Evolutionary conservation across 2,329 filamentous ascomycete genomes (phyloP).

Genomic region (Emergomyces africanus): DNA sequence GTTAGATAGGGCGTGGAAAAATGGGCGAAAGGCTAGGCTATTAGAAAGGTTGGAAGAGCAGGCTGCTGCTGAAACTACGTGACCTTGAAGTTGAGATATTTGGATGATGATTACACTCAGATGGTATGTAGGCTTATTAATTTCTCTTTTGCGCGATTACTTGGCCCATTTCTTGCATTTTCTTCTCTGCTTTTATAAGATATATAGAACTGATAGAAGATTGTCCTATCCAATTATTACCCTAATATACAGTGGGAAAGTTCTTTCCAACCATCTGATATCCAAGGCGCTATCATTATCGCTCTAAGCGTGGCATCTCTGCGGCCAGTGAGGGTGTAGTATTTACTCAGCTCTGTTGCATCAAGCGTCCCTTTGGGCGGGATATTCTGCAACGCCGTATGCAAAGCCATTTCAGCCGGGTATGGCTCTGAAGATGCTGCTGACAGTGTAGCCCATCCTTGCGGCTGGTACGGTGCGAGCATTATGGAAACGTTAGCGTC

Average conservation of each 20-base stretch:
- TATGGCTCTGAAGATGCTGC: conserved; percentile 42
- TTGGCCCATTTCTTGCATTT: not conserved
- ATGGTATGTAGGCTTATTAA: not conserved
- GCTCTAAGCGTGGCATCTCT: conserved; percentile 63
- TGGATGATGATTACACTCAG: not conserved
- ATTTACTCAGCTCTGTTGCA: conserved; percentile 55
- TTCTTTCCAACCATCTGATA: conserved; percentile 48
- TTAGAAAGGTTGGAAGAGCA: conserved; percentile 42
- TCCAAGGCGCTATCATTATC: conserved; percentile 74
- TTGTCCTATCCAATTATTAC: not conserved
- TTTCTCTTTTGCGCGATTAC: not conserved
- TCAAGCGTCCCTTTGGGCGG: conserved; percentile 58
- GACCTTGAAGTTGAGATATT: not conserved
- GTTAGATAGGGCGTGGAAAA: conserved; percentile 66
- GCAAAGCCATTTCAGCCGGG: conserved; percentile 64
- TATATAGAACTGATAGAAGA: not conserved
- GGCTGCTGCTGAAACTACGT: not conserved
- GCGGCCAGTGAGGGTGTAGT: conserved; percentile 61
- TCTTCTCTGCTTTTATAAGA: not conserved
- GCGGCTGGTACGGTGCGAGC: conserved; percentile 63
- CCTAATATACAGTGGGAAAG: conserved; percentile 20
- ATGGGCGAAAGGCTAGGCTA: conserved; percentile 56
- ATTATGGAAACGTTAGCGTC: conserved; percentile 68
- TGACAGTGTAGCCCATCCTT: conserved; percentile 69
- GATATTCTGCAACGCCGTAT: conserved; percentile 61